Conservation (phyloP, 495 filamentous ascomycete genomes). For the Penicillium manginii region DNA sequence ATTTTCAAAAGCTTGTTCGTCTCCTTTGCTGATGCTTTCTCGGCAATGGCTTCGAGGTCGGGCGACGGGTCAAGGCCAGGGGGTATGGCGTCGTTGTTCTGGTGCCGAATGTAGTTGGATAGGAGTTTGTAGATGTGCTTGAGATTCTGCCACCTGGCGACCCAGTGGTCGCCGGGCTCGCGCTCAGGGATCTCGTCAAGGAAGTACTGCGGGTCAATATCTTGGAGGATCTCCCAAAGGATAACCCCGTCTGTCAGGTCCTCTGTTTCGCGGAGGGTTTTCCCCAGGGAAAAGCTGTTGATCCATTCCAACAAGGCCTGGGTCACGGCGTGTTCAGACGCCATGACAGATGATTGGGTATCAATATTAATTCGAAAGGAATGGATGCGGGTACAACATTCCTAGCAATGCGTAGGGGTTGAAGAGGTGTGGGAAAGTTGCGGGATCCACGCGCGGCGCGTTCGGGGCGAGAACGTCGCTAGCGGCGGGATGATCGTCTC, state of each 20-base stretch:
- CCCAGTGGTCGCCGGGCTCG: slow-evolving; percentile 54
- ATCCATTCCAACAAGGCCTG: slow-evolving; percentile 63
- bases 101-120: slow-evolving; percentile 65
- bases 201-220: slow-evolving; percentile 72
- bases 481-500: slow-evolving; percentile 21
- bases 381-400: slow-evolving; percentile 25
- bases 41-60: slow-evolving; percentile 64
- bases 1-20: slow-evolving; percentile 64
- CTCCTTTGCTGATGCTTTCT: slow-evolving; percentile 44
- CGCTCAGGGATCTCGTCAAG: slow-evolving; percentile 61
- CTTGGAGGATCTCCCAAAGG: slow-evolving; percentile 69
- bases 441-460: slow-evolving; percentile 26
- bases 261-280: slow-evolving; percentile 51
- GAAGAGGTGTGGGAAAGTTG: slow-evolving; percentile 17
- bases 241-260: slow-evolving; percentile 77
- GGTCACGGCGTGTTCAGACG: slow-evolving; percentile 48
- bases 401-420: slow-evolving; percentile 12
- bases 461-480: slow-evolving; percentile 15
- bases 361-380: slow-evolving; percentile 18
- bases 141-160: slow-evolving; percentile 61
- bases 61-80: slow-evolving; percentile 53
- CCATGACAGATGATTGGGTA: slow-evolving; percentile 34
- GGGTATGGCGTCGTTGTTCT: slow-evolving; percentile 53
- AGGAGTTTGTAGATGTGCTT: slow-evolving; percentile 71
- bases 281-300: slow-evolving; percentile 55